Evolutionary conservation across 768 basidiomycete species (phyloP).

Genomic region (Polyporus arcularius): DNA sequence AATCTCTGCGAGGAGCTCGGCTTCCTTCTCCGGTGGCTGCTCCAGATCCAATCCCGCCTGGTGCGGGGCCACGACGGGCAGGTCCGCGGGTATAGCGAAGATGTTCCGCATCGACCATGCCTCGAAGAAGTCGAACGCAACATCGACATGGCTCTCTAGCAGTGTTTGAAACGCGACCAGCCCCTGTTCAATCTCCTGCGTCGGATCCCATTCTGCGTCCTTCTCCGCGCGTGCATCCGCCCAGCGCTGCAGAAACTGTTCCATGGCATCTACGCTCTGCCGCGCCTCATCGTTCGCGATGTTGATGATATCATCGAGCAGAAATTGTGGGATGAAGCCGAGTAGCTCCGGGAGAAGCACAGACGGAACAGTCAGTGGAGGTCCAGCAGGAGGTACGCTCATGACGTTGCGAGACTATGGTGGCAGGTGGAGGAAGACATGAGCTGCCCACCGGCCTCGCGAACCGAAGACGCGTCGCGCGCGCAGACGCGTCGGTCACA

Average conservation of each 20-base stretch:
- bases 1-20: conserved; percentile 61
- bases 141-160: conserved; percentile 84
- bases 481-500: neutral
- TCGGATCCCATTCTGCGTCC: conserved; percentile 54
- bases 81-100: conserved; percentile 69
- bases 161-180: conserved; percentile 86
- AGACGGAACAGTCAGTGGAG: conserved; percentile 37
- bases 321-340: conserved; percentile 80
- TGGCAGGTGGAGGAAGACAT: neutral
- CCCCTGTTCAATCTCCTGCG: conserved; percentile 76
- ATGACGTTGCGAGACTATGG: neutral
- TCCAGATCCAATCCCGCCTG: conserved; percentile 73
- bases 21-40: conserved; percentile 55
- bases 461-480: neutral
- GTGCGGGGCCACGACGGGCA: conserved; percentile 75
- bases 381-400: conserved; percentile 4
- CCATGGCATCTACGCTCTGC: conserved; percentile 77
- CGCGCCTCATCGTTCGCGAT: conserved; percentile 78
- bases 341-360: conserved; percentile 72
- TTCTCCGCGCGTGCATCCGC: conserved; percentile 59
- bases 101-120: conserved; percentile 89
- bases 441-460: neutral
- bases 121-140: conserved; percentile 91
- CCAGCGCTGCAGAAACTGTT: conserved; percentile 75
- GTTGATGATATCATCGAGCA: conserved; percentile 87